A percentile compares a stretch with the other conserved stretches of the same genome.
Evolutionary conservation across 129 eudicot species (phyloP).

Genomic region (Tagetes erecta): DNA sequence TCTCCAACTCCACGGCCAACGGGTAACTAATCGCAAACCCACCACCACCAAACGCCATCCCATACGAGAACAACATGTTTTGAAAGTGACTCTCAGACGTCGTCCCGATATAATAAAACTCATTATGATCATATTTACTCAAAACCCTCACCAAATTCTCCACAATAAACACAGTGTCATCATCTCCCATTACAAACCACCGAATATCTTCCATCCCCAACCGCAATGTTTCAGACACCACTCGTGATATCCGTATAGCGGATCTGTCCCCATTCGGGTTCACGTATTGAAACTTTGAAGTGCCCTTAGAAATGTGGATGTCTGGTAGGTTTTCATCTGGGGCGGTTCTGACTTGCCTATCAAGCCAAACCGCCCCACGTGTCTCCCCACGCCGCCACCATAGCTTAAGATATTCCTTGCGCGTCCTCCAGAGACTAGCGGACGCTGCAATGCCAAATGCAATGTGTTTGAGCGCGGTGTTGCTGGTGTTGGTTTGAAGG

Average conservation of each 20-base stretch:
- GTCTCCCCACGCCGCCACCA: constrained; percentile 63
- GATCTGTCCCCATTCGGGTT: constrained; percentile 58
- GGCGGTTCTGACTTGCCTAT: constrained; percentile 29
- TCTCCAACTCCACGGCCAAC: constrained; percentile 56
- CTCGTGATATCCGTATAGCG: constrained; percentile 67
- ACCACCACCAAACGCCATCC: constrained; percentile 87
- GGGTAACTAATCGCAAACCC: constrained; percentile 90
- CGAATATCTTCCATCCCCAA: constrained; percentile 60
- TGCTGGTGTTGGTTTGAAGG: constrained; percentile 19
- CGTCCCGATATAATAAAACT: constrained; percentile 72
- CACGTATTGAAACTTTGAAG: constrained; percentile 52
- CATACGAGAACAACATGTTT: constrained; percentile 68
- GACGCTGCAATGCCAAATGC: constrained; percentile 67
- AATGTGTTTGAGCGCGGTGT: constrained; percentile 43
- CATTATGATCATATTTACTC: constrained; percentile 56
- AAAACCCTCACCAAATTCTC: constrained; percentile 70
- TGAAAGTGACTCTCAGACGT: constrained; percentile 81
- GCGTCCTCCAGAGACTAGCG: constrained; percentile 43
- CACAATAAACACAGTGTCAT: constrained; percentile 70
- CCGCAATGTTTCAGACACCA: constrained; percentile 69
- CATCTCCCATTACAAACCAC: constrained; percentile 97
- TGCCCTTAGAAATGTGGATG: constrained; percentile 49
- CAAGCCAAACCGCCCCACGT: constrained; percentile 64
- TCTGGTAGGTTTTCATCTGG: constrained; percentile 50
- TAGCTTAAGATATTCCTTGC: constrained; percentile 49